These are phyloP conservation scores for Suillus spraguei DNA, from an alignment of 768 basidiomycete species.

Conservation along the genomic window DNA sequence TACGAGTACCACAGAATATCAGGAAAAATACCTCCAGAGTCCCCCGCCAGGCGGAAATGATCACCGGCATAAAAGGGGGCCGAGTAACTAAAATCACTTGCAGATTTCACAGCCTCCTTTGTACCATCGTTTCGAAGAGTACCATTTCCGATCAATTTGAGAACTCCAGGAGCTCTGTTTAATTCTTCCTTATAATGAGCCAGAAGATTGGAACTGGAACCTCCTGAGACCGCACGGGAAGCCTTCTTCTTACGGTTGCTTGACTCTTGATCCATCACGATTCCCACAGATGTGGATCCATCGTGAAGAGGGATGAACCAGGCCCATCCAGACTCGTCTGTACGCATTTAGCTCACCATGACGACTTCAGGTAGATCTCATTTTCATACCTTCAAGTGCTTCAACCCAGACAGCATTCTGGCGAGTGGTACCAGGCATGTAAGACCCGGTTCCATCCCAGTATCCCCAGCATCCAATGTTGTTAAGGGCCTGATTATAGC, in stretches of 20 bases:
- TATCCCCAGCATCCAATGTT: constrained; percentile 41
- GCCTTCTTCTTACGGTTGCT: neutral
- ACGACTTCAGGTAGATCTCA: neutral
- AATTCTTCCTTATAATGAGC: neutral
- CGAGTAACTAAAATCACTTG: neutral
- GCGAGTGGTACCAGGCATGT: constrained; percentile 32
- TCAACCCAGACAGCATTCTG: constrained; percentile 42
- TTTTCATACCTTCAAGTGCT: constrained; percentile 31
- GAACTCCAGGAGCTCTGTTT: neutral
- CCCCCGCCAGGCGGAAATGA: constrained; percentile 3
- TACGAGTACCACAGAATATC: neutral
- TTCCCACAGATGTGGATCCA: constrained; percentile 24
- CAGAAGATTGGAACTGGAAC: neutral
- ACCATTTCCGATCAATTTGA: neutral
- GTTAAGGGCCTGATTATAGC: constrained; percentile 33
- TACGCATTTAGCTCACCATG: constrained; percentile 36
- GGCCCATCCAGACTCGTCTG: constrained; percentile 57
- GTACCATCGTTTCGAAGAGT: neutral
- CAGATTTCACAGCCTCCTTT: neutral
- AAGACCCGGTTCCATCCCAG: constrained; percentile 33
- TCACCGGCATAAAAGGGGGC: neutral
- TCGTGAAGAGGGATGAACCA: constrained; percentile 59
- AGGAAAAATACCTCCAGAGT: neutral
- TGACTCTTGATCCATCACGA: neutral
- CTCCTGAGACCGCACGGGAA: neutral